These are phyloP conservation scores for Fusarium irregulare DNA, from an alignment of 2,329 filamentous ascomycete species.

Conservation along the genomic window DNA sequence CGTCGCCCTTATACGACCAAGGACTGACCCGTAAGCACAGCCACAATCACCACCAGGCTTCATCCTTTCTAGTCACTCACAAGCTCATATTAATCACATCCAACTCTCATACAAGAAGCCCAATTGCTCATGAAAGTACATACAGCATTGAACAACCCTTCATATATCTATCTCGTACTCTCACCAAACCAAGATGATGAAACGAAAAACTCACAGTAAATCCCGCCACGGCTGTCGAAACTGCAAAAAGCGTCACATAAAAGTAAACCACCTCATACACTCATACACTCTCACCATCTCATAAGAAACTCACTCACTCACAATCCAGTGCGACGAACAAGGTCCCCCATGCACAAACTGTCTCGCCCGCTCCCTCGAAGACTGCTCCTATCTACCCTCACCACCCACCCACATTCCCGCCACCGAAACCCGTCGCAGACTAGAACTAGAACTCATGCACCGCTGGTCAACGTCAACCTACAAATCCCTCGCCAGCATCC, in stretches of 20 bases:
- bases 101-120: background rate
- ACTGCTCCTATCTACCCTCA: constrained; percentile 36
- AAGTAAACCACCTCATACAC: constrained; percentile 19
- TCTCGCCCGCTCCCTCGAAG: constrained; percentile 41
- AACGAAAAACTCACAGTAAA: constrained; percentile 42
- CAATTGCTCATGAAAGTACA: fast-evolving
- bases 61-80: background rate
- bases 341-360: constrained; percentile 53
- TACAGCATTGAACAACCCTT: fast-evolving
- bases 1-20: constrained; percentile 1
- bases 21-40: constrained; percentile 29
- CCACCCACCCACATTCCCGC: constrained; percentile 17
- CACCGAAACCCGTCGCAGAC: constrained; percentile 41
- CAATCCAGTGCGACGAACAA: constrained; percentile 50
- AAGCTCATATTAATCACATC: background rate
- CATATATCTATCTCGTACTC: background rate
- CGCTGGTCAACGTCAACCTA: constrained; percentile 61
- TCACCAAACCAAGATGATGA: constrained; percentile 11
- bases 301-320: background rate
- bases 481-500: constrained; percentile 53
- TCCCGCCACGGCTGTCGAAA: constrained; percentile 44
- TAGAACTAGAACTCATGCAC: constrained; percentile 64
- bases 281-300: background rate
- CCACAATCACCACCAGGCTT: constrained; percentile 15
- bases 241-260: constrained; percentile 44